These are phyloP conservation scores for Arabidopsis thaliana DNA, from an alignment of 345 rosid genomes.

Conservation along the genomic window TAIR10.1 NC_003071.7:16465001-16465500, in stretches of 20 bases:
- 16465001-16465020: slow-evolving; percentile 36
- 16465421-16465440: slow-evolving; percentile 48
- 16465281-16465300: slow-evolving; percentile 29
- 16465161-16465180: slow-evolving; percentile 60
- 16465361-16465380: slow-evolving; percentile 60
- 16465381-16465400: slow-evolving; percentile 60
- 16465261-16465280: slow-evolving; percentile 63
- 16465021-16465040: slow-evolving; percentile 58
- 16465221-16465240: slow-evolving; percentile 59
- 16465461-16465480: background rate
- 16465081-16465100: slow-evolving; percentile 59
- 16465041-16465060: slow-evolving; percentile 48
- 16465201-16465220: slow-evolving; percentile 35
- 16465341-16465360: slow-evolving; percentile 68
- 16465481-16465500: background rate
- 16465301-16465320: slow-evolving; percentile 50
- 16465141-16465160: slow-evolving; percentile 79
- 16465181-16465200: slow-evolving; percentile 46
- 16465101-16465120: slow-evolving; percentile 79
- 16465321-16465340: slow-evolving; percentile 18
- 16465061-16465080: slow-evolving; percentile 55
- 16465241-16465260: slow-evolving; percentile 69
- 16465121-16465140: slow-evolving; percentile 69
- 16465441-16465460: background rate
- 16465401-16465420: slow-evolving; percentile 55